phyloP scores from a whole-genome alignment of 1,284 basidiomycete genomes.

The Heterobasidion annosum region DNA sequence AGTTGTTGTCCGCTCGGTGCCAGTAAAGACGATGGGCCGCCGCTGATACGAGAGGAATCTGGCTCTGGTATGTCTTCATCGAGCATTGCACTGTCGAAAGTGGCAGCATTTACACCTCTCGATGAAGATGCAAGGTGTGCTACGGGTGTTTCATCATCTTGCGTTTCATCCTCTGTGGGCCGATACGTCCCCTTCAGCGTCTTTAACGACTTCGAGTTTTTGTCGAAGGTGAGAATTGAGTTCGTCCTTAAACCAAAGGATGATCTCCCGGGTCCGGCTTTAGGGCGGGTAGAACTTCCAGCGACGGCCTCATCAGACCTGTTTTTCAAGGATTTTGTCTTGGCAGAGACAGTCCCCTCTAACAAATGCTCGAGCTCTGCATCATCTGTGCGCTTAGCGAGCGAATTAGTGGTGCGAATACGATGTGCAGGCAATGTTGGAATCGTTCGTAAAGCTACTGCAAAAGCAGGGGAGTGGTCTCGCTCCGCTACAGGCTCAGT shows the following conservation, averaged over 20 bases:
- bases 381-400: background rate
- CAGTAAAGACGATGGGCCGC: constrained; percentile 3
- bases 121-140: constrained; percentile 8
- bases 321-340: background rate
- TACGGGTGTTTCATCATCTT: constrained; percentile 1
- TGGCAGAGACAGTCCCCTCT: background rate
- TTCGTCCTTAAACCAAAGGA: constrained; percentile 31
- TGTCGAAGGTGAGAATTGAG: constrained; percentile 39
- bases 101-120: constrained; percentile 1
- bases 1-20: constrained; percentile 34
- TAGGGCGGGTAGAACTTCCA: constrained; percentile 15
- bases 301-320: background rate
- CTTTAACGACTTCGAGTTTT: constrained; percentile 32
- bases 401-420: background rate
- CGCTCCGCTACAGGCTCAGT: background rate
- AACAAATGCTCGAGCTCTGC: background rate
- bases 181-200: constrained; percentile 28
- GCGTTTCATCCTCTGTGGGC: constrained; percentile 5
- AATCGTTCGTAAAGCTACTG: background rate
- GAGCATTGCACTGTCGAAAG: background rate
- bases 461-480: background rate
- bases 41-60: constrained; percentile 2
- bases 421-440: background rate
- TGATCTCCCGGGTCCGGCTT: constrained; percentile 38
- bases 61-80: background rate